Evolutionary conservation across 2,329 filamentous ascomycete genomes (phyloP), one percentile per base, ranked within the genome.

Genomic region (Cercospora nicotianae): DNA sequence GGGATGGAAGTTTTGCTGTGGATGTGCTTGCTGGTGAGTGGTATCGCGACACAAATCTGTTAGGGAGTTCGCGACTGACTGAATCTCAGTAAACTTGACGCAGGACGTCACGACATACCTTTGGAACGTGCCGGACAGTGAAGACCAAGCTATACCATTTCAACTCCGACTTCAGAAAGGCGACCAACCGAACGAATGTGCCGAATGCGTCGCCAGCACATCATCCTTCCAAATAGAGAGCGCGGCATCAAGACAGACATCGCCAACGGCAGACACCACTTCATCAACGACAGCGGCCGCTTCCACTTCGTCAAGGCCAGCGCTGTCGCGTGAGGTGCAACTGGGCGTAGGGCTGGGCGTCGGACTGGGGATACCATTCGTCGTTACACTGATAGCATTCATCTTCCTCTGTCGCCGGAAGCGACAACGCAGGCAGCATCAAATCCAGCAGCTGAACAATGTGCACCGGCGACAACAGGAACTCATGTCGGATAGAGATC

Each of bases 21-120:
- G 51, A 67, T 64, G 51, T 70, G 9, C 59, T 72, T 18, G 64
- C 59, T n/a, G 68, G 70, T 72, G 36, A 55, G 70, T 64, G 16
- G 45, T 16, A 31, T 55, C 18, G 16, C 3, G 31, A n/a, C 5
- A 13, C 20, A 33, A 30, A 7, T 42, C 9, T 2, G 9, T 20
- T 23, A 1, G 13, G n/a, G 16, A 23, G 9, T 16, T 18, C 16
- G 33, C 18, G 26, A 33, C 57, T 65, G 42, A 67, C 45, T 9
- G 20, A 1, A 23, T 53, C 33, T 31, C 26, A 68, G 66, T 63
- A 45, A 65, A 64, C 18, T 48, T 65, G 59, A 65, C 57, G 31
- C 45, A 53, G 23, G 42, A 60, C 23, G 51, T 53, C 31, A 68
- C 66, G 31, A 68, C 58, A 18, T 68, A 65, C 39, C 26, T 59